Percentiles rank a stretch among this genome's conserved stretches.
Evolutionary conservation across 768 basidiomycete genomes (phyloP).

Genomic region (Goffeauzyma gilvescens): DNA sequence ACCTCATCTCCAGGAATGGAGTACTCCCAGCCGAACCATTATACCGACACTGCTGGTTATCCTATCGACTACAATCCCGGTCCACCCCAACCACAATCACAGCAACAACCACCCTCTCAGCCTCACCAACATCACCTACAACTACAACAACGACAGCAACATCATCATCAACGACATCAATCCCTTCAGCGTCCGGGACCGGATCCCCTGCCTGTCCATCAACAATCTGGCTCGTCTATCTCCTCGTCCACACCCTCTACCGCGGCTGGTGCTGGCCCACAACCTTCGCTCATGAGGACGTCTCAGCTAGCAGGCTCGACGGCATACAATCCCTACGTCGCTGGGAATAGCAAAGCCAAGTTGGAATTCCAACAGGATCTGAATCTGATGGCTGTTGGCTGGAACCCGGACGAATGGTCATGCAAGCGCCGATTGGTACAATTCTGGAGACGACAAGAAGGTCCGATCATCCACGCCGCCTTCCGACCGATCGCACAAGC

Average conservation of each 20-base stretch:
- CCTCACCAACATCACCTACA: no score
- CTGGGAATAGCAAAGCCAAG: conserved; percentile 19
- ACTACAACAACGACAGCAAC: no score
- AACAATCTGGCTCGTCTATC: neutral
- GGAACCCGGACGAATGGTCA: conserved; percentile 44
- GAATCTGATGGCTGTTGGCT: conserved; percentile 34
- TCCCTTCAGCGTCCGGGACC: neutral
- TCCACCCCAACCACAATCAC: conserved; percentile 4
- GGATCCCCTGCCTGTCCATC: neutral
- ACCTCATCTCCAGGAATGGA: no score
- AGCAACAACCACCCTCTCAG: neutral
- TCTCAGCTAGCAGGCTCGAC: conserved; percentile 15
- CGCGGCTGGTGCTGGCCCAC: conserved; percentile 11
- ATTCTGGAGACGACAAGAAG: conserved; percentile 61
- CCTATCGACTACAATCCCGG: conserved; percentile 2
- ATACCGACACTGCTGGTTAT: no score
- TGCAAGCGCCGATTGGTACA: conserved; percentile 67
- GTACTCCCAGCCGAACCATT: no score
- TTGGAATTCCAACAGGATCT: conserved; percentile 33
- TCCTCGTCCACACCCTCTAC: conserved; percentile 1
- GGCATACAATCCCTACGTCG: conserved; percentile 12
- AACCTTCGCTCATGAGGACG: conserved; percentile 26
- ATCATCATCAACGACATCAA: neutral
- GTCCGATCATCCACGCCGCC: conserved; percentile 53
- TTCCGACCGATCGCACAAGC: conserved; percentile 57